A percentile compares a stretch with the other conserved stretches of the same genome.
Conservation (phyloP, 2,329 filamentous ascomycete genomes). For the Pestalotiopsis sp. region DNA sequence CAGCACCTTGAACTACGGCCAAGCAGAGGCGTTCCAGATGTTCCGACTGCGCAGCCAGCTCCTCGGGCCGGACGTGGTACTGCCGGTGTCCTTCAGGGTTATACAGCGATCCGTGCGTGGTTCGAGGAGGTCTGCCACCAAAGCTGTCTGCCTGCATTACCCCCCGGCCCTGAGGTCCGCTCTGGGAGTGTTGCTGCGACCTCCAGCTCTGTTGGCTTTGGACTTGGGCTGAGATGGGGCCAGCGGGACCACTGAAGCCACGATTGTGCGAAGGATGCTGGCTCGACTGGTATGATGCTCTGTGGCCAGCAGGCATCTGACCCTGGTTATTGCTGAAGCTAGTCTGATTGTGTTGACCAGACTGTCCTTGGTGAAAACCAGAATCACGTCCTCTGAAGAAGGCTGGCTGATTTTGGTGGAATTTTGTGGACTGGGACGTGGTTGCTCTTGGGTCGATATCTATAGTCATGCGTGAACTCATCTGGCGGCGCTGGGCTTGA, state of each 20-base stretch:
- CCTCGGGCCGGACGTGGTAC: slow-evolving; percentile 38
- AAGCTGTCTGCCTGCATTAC: slow-evolving; percentile 28
- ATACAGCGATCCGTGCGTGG: slow-evolving; percentile 32
- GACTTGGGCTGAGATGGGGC: slow-evolving; percentile 13
- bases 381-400: slow-evolving; percentile 20
- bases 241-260: slow-evolving; percentile 18
- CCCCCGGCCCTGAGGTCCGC: slow-evolving; percentile 20
- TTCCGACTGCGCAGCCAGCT: slow-evolving; percentile 49
- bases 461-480: slow-evolving; percentile 61
- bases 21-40: slow-evolving; percentile 53
- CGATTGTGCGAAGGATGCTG: slow-evolving; percentile 18
- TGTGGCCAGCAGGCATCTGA: neutral
- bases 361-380: slow-evolving; percentile 19
- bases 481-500: slow-evolving; percentile 65
- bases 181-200: slow-evolving; percentile 21
- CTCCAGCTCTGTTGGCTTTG: slow-evolving; percentile 24
- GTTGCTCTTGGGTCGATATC: slow-evolving; percentile 50
- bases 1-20: slow-evolving; percentile 56
- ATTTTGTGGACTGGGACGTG: neutral
- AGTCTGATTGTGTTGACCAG: slow-evolving; percentile 26
- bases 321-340: slow-evolving; percentile 15
- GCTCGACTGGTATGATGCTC: slow-evolving; percentile 5
- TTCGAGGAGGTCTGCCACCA: slow-evolving; percentile 22
- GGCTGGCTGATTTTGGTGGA: neutral
- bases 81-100: slow-evolving; percentile 31